phyloP scores from a whole-genome alignment of 805 yeast species.

The Candida odintsovae region DNA sequence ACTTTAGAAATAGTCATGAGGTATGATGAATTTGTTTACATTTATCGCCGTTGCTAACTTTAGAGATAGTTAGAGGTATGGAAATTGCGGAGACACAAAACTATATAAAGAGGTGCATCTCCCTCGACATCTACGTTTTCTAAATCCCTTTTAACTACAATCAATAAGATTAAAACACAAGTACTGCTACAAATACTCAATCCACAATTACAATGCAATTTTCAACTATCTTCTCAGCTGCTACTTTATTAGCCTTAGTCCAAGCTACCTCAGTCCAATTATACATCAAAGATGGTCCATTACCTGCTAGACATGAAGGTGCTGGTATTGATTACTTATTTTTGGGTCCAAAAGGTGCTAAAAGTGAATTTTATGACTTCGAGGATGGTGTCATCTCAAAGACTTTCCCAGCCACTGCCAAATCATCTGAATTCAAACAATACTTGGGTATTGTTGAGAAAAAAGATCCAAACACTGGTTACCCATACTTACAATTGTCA shows the following conservation, averaged over 20 bases:
- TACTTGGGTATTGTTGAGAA: constrained; percentile 2
- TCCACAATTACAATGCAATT: background rate
- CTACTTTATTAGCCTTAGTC: background rate
- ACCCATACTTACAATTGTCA: constrained; percentile 13
- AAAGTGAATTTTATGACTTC: constrained; percentile 1
- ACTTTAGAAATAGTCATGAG: no score
- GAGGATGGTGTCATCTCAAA: constrained; percentile 7
- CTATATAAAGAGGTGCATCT: no score
- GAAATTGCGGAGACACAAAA: no score
- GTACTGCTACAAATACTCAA: background rate
- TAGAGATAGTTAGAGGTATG: no score
- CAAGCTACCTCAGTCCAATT: background rate
- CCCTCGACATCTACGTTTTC: no score
- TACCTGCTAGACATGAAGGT: constrained; percentile 17
- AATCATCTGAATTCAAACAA: constrained; percentile 4
- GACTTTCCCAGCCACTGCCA: background rate
- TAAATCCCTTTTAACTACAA: no score
- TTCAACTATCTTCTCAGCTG: constrained; percentile 1
- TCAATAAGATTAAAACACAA: background rate
- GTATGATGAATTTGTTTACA: no score
- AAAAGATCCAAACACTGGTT: constrained; percentile 1
- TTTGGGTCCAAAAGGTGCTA: constrained; percentile 10
- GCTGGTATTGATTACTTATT: constrained; percentile 18
- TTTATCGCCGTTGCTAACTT: no score
- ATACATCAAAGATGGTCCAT: background rate